Evolutionary conservation across 495 filamentous ascomycete genomes (phyloP).

Genomic region (Monascus purpureus): DNA sequence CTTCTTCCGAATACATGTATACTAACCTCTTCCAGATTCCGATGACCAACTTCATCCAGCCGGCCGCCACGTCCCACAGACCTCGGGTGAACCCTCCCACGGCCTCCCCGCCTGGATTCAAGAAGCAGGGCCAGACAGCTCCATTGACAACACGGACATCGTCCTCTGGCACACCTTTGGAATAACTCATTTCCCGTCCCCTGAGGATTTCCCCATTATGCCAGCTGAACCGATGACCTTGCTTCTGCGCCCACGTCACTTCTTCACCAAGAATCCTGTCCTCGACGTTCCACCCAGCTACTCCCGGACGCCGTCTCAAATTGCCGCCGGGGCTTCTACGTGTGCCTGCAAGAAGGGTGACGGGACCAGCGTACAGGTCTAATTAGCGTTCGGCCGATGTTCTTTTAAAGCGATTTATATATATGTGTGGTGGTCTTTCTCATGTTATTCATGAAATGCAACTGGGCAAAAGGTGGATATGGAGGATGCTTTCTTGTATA

Average conservation of each 20-base stretch:
- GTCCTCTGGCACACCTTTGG: slow-evolving; percentile 98
- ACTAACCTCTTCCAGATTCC: slow-evolving; percentile 34
- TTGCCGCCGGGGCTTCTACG: slow-evolving; percentile 34
- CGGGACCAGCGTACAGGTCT: slow-evolving; percentile 30
- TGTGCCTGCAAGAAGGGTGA: slow-evolving; percentile 30
- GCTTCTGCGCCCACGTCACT: slow-evolving; percentile 71
- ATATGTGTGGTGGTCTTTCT: too few species aligned
- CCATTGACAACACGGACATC: slow-evolving; percentile 72
- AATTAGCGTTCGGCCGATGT: too few species aligned
- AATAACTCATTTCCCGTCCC: slow-evolving; percentile 79
- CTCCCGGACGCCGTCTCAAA: slow-evolving; percentile 56
- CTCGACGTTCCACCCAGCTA: slow-evolving; percentile 79
- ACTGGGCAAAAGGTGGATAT: too few species aligned
- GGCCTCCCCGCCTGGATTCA: slow-evolving; percentile 76
- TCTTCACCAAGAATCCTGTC: slow-evolving; percentile 75
- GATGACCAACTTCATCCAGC: slow-evolving; percentile 87
- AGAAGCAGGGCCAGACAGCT: slow-evolving; percentile 46
- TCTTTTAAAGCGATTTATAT: too few species aligned
- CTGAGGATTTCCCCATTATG: slow-evolving; percentile 94
- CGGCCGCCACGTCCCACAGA: slow-evolving; percentile 88
- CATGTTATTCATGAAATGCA: too few species aligned
- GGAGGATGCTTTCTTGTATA: too few species aligned
- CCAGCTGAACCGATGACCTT: slow-evolving; percentile 81
- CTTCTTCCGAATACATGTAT: not conserved
- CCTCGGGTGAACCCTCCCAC: slow-evolving; percentile 65